phyloP scores from a whole-genome alignment of 768 basidiomycete species.

The Termitomyces sp. region DNA sequence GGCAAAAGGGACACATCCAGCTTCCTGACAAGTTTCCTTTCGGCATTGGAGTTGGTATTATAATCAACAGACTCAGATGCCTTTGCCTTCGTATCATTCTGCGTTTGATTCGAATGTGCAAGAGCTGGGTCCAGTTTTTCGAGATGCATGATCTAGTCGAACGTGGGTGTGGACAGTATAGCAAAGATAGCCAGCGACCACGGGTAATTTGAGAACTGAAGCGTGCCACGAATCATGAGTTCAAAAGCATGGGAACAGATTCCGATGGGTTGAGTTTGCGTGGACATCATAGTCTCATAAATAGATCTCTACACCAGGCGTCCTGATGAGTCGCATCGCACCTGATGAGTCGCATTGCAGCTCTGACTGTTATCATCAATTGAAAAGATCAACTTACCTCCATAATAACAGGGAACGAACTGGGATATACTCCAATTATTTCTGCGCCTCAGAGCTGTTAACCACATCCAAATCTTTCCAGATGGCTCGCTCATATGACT shows the following conservation, averaged over 20 bases:
- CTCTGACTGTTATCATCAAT: background rate
- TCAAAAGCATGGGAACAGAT: background rate
- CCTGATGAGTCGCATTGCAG: background rate
- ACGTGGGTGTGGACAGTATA: background rate
- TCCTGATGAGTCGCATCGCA: background rate
- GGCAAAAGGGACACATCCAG: slow-evolving; percentile 34
- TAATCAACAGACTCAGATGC: background rate
- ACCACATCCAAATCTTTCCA: too few relatives aligned
- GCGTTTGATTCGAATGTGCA: background rate
- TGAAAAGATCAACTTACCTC: background rate
- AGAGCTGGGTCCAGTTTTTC: slow-evolving; percentile 1
- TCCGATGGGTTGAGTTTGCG: background rate
- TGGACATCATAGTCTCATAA: background rate
- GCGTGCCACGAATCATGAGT: background rate
- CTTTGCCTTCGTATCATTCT: background rate
- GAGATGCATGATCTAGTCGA: background rate
- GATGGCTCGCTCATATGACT: too few relatives aligned
- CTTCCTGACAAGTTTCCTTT: slow-evolving; percentile 33
- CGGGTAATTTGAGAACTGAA: background rate
- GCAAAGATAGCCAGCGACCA: background rate
- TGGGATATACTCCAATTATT: background rate
- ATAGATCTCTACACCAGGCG: background rate
- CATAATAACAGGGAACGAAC: background rate
- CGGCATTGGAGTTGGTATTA: slow-evolving; percentile 25
- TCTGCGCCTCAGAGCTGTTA: too few relatives aligned